Conservation (phyloP, 1,284 basidiomycete species). For the Wolfiporia cocos region DNA sequence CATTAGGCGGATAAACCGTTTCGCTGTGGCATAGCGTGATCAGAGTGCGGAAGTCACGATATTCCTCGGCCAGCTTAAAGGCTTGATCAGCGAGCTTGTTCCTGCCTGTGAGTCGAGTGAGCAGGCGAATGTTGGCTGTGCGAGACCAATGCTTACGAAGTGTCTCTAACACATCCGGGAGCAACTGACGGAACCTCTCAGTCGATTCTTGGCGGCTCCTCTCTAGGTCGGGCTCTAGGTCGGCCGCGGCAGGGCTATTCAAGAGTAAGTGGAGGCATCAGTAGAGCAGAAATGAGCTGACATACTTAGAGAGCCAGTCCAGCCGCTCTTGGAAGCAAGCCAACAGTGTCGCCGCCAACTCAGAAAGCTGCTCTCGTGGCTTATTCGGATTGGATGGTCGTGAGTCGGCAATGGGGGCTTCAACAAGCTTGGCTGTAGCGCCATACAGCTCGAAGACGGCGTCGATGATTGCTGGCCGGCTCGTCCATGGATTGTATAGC, state of each 20-base stretch:
- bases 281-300: too few species aligned
- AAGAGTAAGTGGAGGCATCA: too few species aligned
- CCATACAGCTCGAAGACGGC: conserved; percentile 71
- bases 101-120: conserved; percentile 38
- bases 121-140: neutral
- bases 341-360: conserved; percentile 67
- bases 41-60: conserved; percentile 78
- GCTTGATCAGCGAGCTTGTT: conserved; percentile 67
- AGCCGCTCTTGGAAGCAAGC: conserved; percentile 69
- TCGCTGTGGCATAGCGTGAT: conserved; percentile 77
- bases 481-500: conserved; percentile 84
- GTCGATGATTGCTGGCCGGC: conserved; percentile 59
- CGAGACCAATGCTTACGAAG: conserved; percentile 55
- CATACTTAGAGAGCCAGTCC: conserved; percentile 61
- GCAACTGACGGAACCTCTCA: conserved; percentile 62
- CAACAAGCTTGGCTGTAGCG: conserved; percentile 49
- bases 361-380: conserved; percentile 61
- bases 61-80: conserved; percentile 80
- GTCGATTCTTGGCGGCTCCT: too few species aligned
- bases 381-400: too few species aligned
- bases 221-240: too few species aligned
- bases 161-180: conserved; percentile 71
- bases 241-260: neutral
- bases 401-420: conserved; percentile 29
- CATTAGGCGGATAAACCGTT: conserved; percentile 52